Percentiles rank a stretch among this genome's conserved stretches.
Conservation (phyloP, 805 yeast species). For the Yarrowia bubula region DNA sequence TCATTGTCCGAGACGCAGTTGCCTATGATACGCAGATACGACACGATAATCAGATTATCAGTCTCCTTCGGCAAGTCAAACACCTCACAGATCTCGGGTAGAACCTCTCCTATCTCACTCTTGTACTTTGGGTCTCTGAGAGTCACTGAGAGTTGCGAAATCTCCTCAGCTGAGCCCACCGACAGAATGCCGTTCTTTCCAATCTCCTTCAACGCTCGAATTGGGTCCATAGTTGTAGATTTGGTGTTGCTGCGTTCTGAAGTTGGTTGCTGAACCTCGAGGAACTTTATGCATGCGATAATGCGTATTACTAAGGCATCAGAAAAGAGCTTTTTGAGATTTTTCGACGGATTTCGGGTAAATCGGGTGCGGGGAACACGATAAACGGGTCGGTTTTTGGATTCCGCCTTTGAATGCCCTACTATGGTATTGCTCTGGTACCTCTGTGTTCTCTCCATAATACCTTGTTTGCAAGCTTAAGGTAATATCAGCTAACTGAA, state of each 20-base stretch:
- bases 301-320: not conserved
- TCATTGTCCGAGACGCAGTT: constrained; percentile 14
- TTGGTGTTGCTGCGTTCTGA: too few species aligned
- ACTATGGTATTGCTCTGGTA: too few species aligned
- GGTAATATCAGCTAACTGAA: too few species aligned
- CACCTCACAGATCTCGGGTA: constrained; percentile 9
- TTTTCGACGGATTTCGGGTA: too few species aligned
- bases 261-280: too few species aligned
- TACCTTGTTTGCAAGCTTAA: too few species aligned
- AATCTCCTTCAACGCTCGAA: not conserved
- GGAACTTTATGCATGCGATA: not conserved
- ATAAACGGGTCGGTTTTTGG: too few species aligned
- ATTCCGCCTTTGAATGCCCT: too few species aligned
- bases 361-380: too few species aligned
- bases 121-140: constrained; percentile 1
- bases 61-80: not conserved
- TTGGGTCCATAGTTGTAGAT: constrained; percentile 19
- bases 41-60: not conserved
- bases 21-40: constrained; percentile 11
- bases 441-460: too few species aligned
- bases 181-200: not conserved
- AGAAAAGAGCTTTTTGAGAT: too few species aligned
- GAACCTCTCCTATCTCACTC: not conserved
- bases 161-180: not conserved
- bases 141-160: not conserved